Conservation (phyloP, 2,329 filamentous ascomycete genomes). For the Colletotrichum sp. region DNA sequence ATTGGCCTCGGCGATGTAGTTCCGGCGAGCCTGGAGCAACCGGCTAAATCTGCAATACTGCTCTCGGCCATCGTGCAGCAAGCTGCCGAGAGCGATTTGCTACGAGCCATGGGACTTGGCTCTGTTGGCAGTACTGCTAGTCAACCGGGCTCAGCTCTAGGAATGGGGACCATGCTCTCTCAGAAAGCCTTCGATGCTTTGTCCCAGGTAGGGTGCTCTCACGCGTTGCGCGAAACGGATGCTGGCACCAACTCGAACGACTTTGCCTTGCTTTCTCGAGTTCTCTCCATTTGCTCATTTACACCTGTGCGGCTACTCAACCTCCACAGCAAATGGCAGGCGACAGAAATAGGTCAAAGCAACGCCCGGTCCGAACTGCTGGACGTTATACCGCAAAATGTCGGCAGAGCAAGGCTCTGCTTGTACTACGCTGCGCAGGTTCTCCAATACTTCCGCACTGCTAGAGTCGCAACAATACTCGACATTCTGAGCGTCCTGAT, state of each 20-base stretch:
- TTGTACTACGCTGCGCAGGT: not conserved
- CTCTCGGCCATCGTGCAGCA: not conserved
- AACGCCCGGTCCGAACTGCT: not conserved
- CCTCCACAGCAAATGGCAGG: not conserved
- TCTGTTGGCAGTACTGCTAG: not conserved
- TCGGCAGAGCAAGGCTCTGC: not conserved
- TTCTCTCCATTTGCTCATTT: not conserved
- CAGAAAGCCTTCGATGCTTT: not conserved
- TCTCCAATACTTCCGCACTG: not conserved
- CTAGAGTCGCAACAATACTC: not conserved
- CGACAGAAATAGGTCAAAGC: not conserved
- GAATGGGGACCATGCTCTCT: not conserved
- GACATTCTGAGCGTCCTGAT: not conserved
- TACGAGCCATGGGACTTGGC: not conserved
- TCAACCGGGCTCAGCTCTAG: not conserved
- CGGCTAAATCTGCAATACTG: not conserved
- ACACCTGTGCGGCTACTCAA: not conserved
- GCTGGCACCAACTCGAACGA: not conserved
- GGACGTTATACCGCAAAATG: not conserved
- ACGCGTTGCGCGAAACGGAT: not conserved
- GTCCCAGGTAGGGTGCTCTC: not conserved
- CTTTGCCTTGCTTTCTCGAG: not conserved
- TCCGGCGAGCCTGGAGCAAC: not conserved
- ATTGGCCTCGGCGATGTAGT: not conserved
- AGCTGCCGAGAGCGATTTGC: not conserved